phyloP scores from a whole-genome alignment of 169 alveolate species.

The Babesia sp. region DNA sequence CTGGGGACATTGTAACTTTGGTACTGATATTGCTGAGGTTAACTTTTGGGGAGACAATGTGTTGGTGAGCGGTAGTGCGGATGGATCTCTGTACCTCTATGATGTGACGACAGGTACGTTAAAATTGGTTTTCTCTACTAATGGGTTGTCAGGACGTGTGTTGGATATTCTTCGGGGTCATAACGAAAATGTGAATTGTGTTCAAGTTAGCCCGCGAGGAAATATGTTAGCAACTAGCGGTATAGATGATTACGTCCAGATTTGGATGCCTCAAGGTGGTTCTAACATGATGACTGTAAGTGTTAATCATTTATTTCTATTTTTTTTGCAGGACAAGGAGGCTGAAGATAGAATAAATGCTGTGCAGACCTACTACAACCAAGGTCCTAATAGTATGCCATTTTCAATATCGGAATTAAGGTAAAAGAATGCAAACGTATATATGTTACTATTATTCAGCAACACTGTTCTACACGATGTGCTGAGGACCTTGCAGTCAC shows the following conservation, averaged over 20 bases:
- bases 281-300: slow-evolving; percentile 39
- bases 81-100: slow-evolving; percentile 58
- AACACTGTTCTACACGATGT: slow-evolving; percentile 30
- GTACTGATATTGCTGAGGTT: slow-evolving; percentile 66
- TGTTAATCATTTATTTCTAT: background rate
- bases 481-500: slow-evolving; percentile 16
- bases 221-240: slow-evolving; percentile 66
- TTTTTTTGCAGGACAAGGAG: slow-evolving; percentile 2
- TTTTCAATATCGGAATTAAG: background rate
- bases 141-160: slow-evolving; percentile 40
- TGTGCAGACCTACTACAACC: slow-evolving; percentile 16
- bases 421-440: background rate
- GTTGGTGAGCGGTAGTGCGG: slow-evolving; percentile 66
- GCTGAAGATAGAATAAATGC: background rate
- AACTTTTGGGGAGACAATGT: slow-evolving; percentile 68
- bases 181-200: slow-evolving; percentile 64
- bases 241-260: slow-evolving; percentile 53
- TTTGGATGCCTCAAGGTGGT: slow-evolving; percentile 61
- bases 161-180: slow-evolving; percentile 60
- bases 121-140: background rate
- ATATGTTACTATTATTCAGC: background rate
- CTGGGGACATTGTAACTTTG: slow-evolving; percentile 67
- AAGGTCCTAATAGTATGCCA: background rate
- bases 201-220: slow-evolving; percentile 69
- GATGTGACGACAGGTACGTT: slow-evolving; percentile 49